These are phyloP conservation scores for Baudoinia panamericana DNA, from an alignment of 495 filamentous ascomycete species.

Conservation along the genomic window DNA sequence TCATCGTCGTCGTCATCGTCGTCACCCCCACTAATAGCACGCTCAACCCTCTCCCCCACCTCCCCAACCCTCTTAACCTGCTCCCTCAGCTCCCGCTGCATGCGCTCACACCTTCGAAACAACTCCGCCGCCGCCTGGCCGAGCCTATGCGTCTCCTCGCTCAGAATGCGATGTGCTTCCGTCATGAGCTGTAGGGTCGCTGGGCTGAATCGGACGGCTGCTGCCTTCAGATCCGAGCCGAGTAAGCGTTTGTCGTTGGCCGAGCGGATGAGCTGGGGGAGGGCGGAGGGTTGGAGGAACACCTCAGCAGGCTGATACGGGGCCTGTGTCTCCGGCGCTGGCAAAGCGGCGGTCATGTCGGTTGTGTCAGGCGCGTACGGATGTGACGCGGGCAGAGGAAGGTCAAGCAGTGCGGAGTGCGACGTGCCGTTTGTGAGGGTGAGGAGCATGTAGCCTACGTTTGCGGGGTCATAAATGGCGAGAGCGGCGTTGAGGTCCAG, in stretches of 20 bases:
- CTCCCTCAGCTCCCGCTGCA: constrained; percentile 56
- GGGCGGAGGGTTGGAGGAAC: constrained; percentile 44
- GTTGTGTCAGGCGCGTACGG: constrained; percentile 11
- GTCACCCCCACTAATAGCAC: constrained; percentile 35
- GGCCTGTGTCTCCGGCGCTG: constrained; percentile 39
- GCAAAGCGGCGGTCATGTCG: background rate
- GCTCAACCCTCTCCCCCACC: constrained; percentile 37
- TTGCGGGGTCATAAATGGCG: constrained; percentile 55
- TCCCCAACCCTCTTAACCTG: constrained; percentile 42
- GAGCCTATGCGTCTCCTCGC: constrained; percentile 57
- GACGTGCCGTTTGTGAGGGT: constrained; percentile 46
- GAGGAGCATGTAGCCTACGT: constrained; percentile 65
- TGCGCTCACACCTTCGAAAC: constrained; percentile 60
- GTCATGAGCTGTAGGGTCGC: constrained; percentile 63
- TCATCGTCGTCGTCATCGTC: constrained; percentile 39
- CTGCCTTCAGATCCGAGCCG: constrained; percentile 50
- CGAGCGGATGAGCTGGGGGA: constrained; percentile 50
- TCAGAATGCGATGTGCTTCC: constrained; percentile 61
- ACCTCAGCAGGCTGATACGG: constrained; percentile 56
- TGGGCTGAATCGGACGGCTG: constrained; percentile 61
- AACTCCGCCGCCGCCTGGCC: constrained; percentile 67
- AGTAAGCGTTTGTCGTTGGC: constrained; percentile 45
- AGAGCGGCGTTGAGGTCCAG: constrained; percentile 38
- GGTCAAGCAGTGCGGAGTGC: constrained; percentile 51
- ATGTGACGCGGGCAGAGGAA: constrained; percentile 34